Percentiles rank a stretch among this genome's conserved stretches.
Conservation (phyloP, 192 early-diverging fungal species). For the Backusella parvicylindrica region DNA sequence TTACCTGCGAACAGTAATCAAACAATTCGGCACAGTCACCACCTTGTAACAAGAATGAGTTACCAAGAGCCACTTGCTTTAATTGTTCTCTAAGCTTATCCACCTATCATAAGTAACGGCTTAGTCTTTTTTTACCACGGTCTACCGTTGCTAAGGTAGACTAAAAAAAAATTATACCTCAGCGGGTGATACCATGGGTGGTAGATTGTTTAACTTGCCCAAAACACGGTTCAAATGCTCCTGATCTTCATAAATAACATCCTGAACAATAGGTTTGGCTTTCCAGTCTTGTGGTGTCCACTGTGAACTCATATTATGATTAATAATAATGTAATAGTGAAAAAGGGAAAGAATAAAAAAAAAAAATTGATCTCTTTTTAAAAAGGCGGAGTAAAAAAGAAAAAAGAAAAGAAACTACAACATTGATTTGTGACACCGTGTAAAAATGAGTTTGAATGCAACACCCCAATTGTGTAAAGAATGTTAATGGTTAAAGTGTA, state of each 20-base stretch:
- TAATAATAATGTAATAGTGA: no score
- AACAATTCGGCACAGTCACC: conserved; percentile 99
- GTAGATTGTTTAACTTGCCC: conserved; percentile 71
- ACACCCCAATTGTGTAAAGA: no score
- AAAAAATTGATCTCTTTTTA: no score
- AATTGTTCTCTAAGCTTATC: conserved; percentile 79
- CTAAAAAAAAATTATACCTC: conserved; percentile 60
- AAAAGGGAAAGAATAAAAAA: no score
- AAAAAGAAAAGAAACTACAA: no score
- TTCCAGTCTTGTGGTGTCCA: conserved; percentile 76
- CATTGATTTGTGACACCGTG: no score
- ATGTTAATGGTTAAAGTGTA: no score
- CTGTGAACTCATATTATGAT: neutral
- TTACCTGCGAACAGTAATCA: conserved; percentile 92
- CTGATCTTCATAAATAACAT: conserved; percentile 84
- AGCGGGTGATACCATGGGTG: conserved; percentile 82
- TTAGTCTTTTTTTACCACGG: neutral
- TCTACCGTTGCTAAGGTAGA: neutral
- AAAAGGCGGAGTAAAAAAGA: no score
- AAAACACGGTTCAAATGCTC: conserved; percentile 67
- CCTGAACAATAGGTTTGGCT: conserved; percentile 78
- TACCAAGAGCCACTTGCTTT: conserved; percentile 83
- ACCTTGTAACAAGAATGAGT: conserved; percentile 94
- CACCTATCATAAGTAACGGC: conserved; percentile 51
- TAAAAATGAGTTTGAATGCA: no score